Percentiles rank a stretch among this genome's conserved stretches.
These are phyloP conservation scores for Plasmodiophora brassicae DNA, from an alignment of 208 protist genomes.

Conservation along the genomic window DNA sequence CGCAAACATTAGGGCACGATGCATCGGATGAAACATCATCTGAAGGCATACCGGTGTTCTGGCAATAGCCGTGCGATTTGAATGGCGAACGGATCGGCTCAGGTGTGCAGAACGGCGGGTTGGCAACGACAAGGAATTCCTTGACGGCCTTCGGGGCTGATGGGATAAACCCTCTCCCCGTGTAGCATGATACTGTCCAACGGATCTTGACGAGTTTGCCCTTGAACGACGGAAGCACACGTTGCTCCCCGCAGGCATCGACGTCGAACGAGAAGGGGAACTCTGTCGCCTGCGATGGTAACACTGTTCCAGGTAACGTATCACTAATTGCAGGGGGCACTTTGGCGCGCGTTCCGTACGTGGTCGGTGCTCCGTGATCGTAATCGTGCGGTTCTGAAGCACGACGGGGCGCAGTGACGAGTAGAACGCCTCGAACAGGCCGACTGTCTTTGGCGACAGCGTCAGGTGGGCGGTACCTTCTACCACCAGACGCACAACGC, in stretches of 20 bases:
- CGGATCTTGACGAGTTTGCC: neutral
- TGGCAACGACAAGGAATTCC: neutral
- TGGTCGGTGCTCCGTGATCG: no score
- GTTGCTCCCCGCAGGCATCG: neutral
- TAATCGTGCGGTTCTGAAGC: neutral
- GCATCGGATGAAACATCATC: neutral
- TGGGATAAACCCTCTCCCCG: neutral
- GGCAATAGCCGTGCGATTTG: constrained; percentile 5
- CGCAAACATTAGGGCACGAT: neutral
- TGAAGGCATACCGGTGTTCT: neutral
- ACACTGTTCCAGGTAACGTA: no score
- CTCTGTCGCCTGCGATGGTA: no score
- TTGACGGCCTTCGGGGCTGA: neutral
- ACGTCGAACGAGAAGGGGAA: neutral
- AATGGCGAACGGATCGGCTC: neutral
- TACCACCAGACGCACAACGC: neutral
- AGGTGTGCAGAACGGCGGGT: neutral
- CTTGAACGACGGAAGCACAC: neutral
- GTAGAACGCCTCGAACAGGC: constrained; percentile 26
- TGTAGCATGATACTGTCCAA: neutral
- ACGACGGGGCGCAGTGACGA: neutral
- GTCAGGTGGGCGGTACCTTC: neutral
- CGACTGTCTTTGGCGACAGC: neutral
- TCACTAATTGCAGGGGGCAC: no score
- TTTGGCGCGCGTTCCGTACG: no score